Base-by-base conservation (phyloP, 305 asterid genomes). In the Rubia balearica region DNA sequence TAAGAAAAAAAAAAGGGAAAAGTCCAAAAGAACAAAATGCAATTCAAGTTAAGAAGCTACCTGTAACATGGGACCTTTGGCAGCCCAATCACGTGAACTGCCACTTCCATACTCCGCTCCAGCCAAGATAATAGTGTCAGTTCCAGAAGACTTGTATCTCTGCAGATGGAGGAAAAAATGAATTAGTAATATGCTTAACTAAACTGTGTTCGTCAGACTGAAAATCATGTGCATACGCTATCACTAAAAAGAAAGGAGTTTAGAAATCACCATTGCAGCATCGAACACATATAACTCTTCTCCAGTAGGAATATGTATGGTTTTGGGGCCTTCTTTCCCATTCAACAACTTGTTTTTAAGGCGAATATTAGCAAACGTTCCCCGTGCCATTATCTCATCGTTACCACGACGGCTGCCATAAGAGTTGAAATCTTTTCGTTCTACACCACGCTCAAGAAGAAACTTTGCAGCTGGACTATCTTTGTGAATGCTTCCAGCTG, bases 91-190 rank as follows among this genome's bases (percentile, higher is more conserved):
- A 60, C 96, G 85, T 40, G 98, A 92, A 83, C 98, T 90, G 75
- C 98, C 98, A 78, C 98, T 92, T 83, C 98, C 98, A 73, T 92
- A 92, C 85, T 92, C 97, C 9, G 97, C 98, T 78, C 97, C 98
- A 55, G 98, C 98, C 93, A 92, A 86, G 72, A 90, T 81, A 71
- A 92, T 79, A n/a, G 98, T 92, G 83, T 65, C 90, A 74, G 83
- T 84, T 14, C 93, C 97, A 59, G 88, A 89, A 69, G 95, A 74
- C 81, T 84, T 92, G 88, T 90, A 92, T 81, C 81, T 92, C 97
- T 90, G 89, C 46, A 74, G 62, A 75, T 12, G 38, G 74, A 24
- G 6, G 30, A n/a, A 63, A 55, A 38, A 62, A 36, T 21, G 12
- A 36, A 56, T 65, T 33, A 56, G 4, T 46, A 65, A 30, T 9